phyloP scores from a whole-genome alignment of 371 early-diverging fungal species.

The Mucor mucedo region DNA sequence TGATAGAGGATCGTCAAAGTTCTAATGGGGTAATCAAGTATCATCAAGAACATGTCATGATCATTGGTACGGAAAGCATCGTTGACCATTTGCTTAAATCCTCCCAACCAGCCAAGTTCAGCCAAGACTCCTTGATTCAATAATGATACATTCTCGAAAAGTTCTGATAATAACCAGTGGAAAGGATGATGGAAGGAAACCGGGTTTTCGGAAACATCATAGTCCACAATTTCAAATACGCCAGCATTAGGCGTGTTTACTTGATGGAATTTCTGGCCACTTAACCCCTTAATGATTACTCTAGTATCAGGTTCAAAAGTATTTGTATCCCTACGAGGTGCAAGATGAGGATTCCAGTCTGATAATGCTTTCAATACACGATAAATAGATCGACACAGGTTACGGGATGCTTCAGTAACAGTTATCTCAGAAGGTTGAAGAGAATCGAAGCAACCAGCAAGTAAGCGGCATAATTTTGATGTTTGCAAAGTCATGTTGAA shows the following conservation, averaged over 20 bases:
- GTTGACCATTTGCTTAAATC: conserved; percentile 63
- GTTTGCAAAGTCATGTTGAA: conserved; percentile 87
- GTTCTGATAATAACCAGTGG: conserved; percentile 88
- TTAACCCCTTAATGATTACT: conserved; percentile 32
- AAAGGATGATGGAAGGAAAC: conserved; percentile 91
- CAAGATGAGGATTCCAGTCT: conserved; percentile 40
- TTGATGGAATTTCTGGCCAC: conserved; percentile 30
- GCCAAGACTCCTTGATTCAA: conserved; percentile 59
- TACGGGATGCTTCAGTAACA: conserved; percentile 25
- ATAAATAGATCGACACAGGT: conserved; percentile 42
- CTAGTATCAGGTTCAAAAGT: neutral
- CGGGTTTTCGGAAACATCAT: conserved; percentile 68
- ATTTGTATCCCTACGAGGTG: neutral
- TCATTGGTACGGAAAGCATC: conserved; percentile 21
- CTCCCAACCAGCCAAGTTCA: conserved; percentile 53
- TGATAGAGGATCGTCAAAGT: conserved; percentile 79
- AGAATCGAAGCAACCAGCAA: conserved; percentile 74
- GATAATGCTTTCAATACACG: conserved; percentile 60
- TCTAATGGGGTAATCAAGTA: conserved; percentile 83
- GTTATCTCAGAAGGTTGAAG: conserved; percentile 4
- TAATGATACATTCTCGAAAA: conserved; percentile 73
- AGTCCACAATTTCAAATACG: conserved; percentile 57
- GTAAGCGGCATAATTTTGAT: conserved; percentile 76
- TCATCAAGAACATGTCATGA: conserved; percentile 36
- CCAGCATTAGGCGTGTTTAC: conserved; percentile 42